Evolutionary conservation across 108 stramenopile genomes (phyloP).

Genomic region (Nannochloropsis oceanica): DNA sequence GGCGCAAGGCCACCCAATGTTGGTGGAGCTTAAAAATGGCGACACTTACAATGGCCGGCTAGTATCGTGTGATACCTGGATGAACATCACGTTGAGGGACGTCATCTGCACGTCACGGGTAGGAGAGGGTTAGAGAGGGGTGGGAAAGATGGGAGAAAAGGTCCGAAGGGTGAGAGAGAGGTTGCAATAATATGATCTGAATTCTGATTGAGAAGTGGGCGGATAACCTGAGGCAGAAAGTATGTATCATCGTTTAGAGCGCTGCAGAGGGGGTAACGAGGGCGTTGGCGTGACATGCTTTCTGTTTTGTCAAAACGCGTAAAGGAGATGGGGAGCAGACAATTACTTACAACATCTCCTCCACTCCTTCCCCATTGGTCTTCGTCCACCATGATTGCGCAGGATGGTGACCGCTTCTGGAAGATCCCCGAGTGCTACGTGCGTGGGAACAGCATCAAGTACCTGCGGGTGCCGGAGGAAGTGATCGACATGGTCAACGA

Average conservation of each 20-base stretch:
- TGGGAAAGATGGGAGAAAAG: not conserved
- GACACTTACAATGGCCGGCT: slow-evolving; percentile 98
- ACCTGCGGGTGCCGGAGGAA: slow-evolving; percentile 77
- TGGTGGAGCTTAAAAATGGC: slow-evolving; percentile 96
- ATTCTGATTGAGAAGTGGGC: no score
- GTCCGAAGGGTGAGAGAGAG: not conserved
- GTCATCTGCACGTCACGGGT: slow-evolving; percentile 80
- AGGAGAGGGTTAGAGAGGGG: not conserved
- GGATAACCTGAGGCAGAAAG: no score
- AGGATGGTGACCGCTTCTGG: slow-evolving; percentile 82
- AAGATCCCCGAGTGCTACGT: slow-evolving; percentile 89
- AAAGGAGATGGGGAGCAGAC: not conserved
- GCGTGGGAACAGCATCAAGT: slow-evolving; percentile 88
- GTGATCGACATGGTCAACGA: slow-evolving; percentile 67
- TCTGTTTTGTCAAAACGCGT: no score
- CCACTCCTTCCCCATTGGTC: not conserved
- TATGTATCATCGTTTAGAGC: not conserved
- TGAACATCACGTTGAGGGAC: slow-evolving; percentile 93
- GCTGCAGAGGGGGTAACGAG: not conserved
- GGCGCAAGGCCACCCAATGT: slow-evolving; percentile 72
- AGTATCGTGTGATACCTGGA: slow-evolving; percentile 81
- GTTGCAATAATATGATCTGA: not conserved
- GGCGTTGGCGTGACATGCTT: not conserved
- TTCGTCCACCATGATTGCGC: not conserved
- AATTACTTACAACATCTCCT: not conserved